Conservation (phyloP, 805 yeast genomes). For the Candida ascalaphidarum region DNA sequence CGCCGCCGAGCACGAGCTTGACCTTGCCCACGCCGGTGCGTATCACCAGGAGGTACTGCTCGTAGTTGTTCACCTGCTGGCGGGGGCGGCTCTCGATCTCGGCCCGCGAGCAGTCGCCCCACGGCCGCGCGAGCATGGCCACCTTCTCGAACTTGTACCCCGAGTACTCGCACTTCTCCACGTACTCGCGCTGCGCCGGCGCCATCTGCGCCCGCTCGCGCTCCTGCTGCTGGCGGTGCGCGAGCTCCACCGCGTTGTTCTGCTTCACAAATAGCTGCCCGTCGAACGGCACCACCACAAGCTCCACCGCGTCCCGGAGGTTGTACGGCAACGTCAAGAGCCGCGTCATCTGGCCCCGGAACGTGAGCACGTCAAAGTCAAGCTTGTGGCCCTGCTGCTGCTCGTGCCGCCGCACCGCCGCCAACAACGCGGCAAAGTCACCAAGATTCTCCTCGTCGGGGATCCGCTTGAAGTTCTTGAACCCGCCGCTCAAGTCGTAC, state of each 20-base stretch:
- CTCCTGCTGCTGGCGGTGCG: slow-evolving; percentile 14
- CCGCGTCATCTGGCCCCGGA: slow-evolving; percentile 77
- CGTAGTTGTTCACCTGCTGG: slow-evolving; percentile 56
- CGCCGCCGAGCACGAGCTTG: slow-evolving; percentile 71
- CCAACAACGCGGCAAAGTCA: slow-evolving; percentile 48
- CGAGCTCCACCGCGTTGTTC: slow-evolving; percentile 32
- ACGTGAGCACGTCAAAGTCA: slow-evolving; percentile 64
- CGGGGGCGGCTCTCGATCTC: slow-evolving; percentile 60
- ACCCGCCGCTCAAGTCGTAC: slow-evolving; percentile 61
- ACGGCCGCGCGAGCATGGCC: slow-evolving; percentile 68
- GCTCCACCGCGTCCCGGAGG: slow-evolving; percentile 44
- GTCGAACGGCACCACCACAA: slow-evolving; percentile 64
- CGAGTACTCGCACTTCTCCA: slow-evolving; percentile 40
- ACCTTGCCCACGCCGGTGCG: slow-evolving; percentile 75
- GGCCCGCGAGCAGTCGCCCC: slow-evolving; percentile 59
- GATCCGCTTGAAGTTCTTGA: slow-evolving; percentile 45
- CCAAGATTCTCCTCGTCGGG: slow-evolving; percentile 49
- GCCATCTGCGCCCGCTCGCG: slow-evolving; percentile 3
- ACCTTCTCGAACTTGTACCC: slow-evolving; percentile 85
- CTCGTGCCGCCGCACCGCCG: slow-evolving; percentile 52
- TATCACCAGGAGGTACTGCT: slow-evolving; percentile 76
- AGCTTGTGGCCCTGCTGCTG: slow-evolving; percentile 31
- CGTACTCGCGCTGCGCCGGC: slow-evolving; percentile 18
- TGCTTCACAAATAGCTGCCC: slow-evolving; percentile 61
- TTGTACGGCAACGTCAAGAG: slow-evolving; percentile 62